phyloP scores from a whole-genome alignment of 495 filamentous ascomycete genomes.

The Saxophila tyrrhenica region DNA sequence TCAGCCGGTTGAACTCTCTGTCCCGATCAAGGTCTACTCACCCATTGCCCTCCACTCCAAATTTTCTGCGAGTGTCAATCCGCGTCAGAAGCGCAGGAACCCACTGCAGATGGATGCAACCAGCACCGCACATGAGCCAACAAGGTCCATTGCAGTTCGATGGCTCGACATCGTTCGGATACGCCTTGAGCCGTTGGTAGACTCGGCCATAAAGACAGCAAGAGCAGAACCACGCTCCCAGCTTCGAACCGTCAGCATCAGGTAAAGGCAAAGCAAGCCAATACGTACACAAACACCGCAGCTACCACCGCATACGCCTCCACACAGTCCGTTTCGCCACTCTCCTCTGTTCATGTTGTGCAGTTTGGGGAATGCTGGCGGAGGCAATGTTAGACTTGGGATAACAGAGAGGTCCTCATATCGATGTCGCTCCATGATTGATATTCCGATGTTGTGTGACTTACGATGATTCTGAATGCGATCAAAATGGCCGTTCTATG shows the following conservation, averaged over 20 bases:
- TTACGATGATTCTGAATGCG: too few species aligned
- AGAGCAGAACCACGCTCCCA: neutral
- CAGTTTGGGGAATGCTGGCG: neutral
- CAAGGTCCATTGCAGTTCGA: neutral
- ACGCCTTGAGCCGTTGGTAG: neutral
- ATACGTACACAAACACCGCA: neutral
- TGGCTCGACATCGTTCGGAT: neutral
- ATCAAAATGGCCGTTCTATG: too few species aligned
- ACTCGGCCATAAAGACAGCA: neutral
- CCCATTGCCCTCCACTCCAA: neutral
- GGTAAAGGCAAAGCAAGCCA: neutral
- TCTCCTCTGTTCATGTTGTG: neutral
- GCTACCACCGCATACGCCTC: neutral
- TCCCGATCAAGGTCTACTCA: too few species aligned
- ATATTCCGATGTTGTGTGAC: too few species aligned
- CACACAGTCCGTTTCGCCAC: neutral
- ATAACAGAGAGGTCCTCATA: too few species aligned
- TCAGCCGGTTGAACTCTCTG: too few species aligned
- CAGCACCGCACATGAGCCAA: neutral
- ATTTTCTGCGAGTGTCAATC: neutral
- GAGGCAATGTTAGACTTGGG: neutral
- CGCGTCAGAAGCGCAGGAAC: neutral
- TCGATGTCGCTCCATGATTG: too few species aligned
- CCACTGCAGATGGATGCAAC: neutral
- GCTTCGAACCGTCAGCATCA: too few species aligned